phyloP scores from a whole-genome alignment of 345 rosid species.

The Eucalyptus decipiens region DNA sequence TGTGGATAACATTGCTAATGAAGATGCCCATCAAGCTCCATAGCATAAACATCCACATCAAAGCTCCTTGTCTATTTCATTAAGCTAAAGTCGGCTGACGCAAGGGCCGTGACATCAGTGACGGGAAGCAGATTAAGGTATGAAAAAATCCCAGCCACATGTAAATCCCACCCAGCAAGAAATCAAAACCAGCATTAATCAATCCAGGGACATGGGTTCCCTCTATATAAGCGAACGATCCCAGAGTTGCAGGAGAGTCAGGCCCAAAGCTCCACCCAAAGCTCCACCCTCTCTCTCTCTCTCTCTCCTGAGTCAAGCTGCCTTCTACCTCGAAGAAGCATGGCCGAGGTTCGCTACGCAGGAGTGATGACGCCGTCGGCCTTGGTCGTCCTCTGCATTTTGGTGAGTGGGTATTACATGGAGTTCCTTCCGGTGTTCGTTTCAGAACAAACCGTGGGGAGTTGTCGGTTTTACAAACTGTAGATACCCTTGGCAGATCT shows the following conservation, averaged over 20 bases:
- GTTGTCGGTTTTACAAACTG: background rate
- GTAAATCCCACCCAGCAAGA: background rate
- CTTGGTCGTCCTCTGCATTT: background rate
- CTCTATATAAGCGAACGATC: background rate
- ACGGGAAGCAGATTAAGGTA: background rate
- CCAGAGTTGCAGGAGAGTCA: background rate
- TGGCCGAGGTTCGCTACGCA: slow-evolving; percentile 23
- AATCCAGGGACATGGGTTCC: background rate
- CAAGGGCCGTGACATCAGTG: background rate
- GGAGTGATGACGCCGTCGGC: slow-evolving; percentile 43
- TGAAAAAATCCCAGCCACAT: background rate
- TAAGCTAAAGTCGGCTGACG: background rate
- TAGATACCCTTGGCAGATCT: background rate
- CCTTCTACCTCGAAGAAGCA: background rate
- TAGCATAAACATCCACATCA: background rate
- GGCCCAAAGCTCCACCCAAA: background rate
- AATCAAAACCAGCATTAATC: background rate
- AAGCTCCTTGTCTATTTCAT: background rate
- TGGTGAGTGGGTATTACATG: background rate
- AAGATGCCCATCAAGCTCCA: background rate
- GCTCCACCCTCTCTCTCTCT: background rate
- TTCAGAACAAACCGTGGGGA: background rate
- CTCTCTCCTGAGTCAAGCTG: background rate
- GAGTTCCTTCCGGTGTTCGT: background rate
- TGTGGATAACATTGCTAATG: background rate